Percentiles rank a stretch among this genome's conserved stretches.
These are phyloP conservation scores for Kazachstania sp. DNA, from an alignment of 1,139 yeast species.

Conservation along the genomic window DNA sequence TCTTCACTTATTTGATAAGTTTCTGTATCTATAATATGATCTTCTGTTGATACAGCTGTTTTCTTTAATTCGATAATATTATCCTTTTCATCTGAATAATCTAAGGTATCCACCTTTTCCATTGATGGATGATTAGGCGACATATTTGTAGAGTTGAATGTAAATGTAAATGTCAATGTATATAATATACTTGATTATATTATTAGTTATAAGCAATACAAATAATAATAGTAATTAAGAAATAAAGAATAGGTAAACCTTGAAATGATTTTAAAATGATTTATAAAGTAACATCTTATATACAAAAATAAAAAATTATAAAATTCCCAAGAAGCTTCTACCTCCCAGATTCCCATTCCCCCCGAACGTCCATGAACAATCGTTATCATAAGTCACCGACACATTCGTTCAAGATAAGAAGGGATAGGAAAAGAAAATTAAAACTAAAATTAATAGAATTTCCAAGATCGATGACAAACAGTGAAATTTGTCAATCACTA, in stretches of 20 bases:
- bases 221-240: conserved; percentile 5
- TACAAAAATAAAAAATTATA: too few species aligned
- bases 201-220: not conserved
- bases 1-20: conserved; percentile 2
- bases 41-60: conserved; percentile 1
- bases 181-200: not conserved
- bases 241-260: not conserved
- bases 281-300: too few species aligned
- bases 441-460: too few species aligned
- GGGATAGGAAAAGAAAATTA: too few species aligned
- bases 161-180: not conserved
- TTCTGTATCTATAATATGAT: conserved; percentile 2
- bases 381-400: too few species aligned
- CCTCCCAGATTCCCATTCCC: too few species aligned
- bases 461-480: too few species aligned
- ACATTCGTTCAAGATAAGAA: too few species aligned
- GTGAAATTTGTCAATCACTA: too few species aligned
- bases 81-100: conserved; percentile 4
- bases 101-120: not conserved
- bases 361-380: too few species aligned
- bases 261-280: too few species aligned
- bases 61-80: conserved; percentile 4
- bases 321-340: too few species aligned
- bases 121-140: not conserved
- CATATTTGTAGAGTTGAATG: not conserved